Evolutionary conservation across 306 rosid species (phyloP).

Genomic region (Dryas drummondii): DNA sequence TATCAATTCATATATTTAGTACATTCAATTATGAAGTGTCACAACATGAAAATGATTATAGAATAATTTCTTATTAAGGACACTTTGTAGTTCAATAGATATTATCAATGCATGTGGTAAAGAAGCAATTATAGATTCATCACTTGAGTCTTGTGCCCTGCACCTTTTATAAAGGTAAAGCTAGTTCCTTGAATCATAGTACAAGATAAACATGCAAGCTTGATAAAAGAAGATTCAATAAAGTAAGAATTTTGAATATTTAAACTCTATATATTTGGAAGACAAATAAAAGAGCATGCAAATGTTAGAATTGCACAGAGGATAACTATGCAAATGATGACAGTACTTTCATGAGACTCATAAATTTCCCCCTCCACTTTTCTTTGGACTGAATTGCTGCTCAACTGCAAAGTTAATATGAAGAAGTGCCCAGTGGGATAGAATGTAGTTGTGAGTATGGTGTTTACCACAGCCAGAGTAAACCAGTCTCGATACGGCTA

Average conservation of each 20-base stretch:
- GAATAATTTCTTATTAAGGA: background rate
- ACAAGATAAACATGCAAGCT: conserved; percentile 5
- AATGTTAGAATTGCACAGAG: background rate
- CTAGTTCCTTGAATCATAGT: conserved; percentile 7
- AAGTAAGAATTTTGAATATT: background rate
- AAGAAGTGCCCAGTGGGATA: background rate
- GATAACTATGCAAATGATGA: background rate
- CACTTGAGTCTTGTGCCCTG: conserved; percentile 14
- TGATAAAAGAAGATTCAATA: background rate
- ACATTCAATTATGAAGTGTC: background rate
- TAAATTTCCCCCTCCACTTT: no score
- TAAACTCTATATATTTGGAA: background rate
- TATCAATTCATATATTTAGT: background rate
- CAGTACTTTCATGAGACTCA: no score
- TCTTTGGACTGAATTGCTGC: no score
- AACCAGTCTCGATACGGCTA: background rate
- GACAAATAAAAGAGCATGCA: background rate
- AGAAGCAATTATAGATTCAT: conserved; percentile 25
- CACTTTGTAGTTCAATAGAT: background rate
- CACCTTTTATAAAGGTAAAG: background rate
- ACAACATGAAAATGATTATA: background rate
- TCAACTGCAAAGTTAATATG: background rate
- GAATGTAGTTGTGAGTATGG: background rate
- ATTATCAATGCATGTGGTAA: conserved; percentile 4
- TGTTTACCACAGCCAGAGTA: background rate